These are phyloP conservation scores for Spinacia oleracea DNA, from an alignment of 179 eudicot genomes.

Conservation along the genomic window DNA sequence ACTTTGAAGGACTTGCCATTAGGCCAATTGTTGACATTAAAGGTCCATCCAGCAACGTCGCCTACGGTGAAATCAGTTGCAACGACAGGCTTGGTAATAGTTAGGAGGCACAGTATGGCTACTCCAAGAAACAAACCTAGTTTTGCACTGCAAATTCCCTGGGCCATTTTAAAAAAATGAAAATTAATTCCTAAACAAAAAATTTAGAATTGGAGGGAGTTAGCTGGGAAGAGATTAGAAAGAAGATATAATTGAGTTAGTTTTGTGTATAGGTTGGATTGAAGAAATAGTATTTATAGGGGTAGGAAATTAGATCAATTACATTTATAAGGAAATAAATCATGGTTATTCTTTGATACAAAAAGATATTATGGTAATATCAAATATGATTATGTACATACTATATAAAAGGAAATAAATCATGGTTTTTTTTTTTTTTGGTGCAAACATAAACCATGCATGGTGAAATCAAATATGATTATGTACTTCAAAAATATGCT, in stretches of 20 bases:
- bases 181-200: background rate
- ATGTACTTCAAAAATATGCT: too few species aligned
- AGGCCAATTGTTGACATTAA: slow-evolving; percentile 36
- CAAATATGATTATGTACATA: too few species aligned
- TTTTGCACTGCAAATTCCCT: slow-evolving; percentile 37
- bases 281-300: background rate
- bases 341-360: too few species aligned
- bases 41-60: slow-evolving; percentile 37
- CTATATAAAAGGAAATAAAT: too few species aligned
- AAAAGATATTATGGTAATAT: too few species aligned
- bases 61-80: slow-evolving; percentile 36
- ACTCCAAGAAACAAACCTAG: slow-evolving; percentile 10
- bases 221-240: background rate
- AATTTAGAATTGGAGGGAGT: background rate
- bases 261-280: background rate
- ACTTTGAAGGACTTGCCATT: slow-evolving; percentile 32
- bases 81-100: slow-evolving; percentile 12
- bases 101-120: slow-evolving; percentile 16
- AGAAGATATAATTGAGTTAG: background rate
- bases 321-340: too few species aligned
- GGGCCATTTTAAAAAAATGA: slow-evolving; percentile 18
- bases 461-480: too few species aligned
- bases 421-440: too few species aligned
- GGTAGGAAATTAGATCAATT: background rate
- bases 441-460: too few species aligned